A percentile compares a stretch with the other conserved stretches of the same genome.
phyloP scores from a whole-genome alignment of 2,329 filamentous ascomycete species.

The Sarocladiaceae sp. region DNA sequence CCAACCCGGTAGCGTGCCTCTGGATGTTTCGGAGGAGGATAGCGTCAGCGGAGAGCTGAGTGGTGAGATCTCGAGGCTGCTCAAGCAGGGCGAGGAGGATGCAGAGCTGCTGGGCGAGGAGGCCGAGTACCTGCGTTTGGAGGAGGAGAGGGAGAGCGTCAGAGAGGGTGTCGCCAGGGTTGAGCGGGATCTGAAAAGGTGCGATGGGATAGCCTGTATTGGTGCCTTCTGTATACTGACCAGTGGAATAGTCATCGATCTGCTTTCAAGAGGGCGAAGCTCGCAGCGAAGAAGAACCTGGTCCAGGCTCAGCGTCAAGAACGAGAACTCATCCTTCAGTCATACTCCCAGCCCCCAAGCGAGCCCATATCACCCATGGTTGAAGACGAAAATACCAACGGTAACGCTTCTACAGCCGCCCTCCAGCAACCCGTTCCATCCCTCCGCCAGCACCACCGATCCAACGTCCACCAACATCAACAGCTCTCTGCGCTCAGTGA shows the following conservation, averaged over 20 bases:
- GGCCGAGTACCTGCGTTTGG: conserved; percentile 57
- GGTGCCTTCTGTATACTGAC: not conserved
- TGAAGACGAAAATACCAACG: conserved; percentile 12
- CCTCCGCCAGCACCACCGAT: conserved; percentile 18
- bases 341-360: conserved; percentile 42
- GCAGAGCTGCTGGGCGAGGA: conserved; percentile 76
- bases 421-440: conserved; percentile 15
- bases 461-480: conserved; percentile 25
- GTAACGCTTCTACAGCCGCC: too few relatives aligned
- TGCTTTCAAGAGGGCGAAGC: conserved; percentile 74
- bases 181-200: conserved; percentile 66
- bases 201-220: conserved; percentile 15
- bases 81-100: conserved; percentile 77
- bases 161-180: conserved; percentile 61
- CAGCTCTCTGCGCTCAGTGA: conserved; percentile 40
- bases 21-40: conserved; percentile 38
- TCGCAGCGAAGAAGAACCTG: conserved; percentile 69
- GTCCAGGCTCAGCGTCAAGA: conserved; percentile 69
- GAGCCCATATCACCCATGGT: conserved; percentile 24
- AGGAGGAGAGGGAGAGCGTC: conserved; percentile 58
- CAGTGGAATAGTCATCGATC: conserved; percentile 42
- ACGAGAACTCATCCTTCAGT: conserved; percentile 66
- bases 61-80: conserved; percentile 69
- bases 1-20: conserved; percentile 50
- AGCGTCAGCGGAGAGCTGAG: conserved; percentile 64